A percentile compares a stretch with the other conserved stretches of the same genome.
Conservation (phyloP, 345 rosid species). For the Brassica cretica region DNA sequence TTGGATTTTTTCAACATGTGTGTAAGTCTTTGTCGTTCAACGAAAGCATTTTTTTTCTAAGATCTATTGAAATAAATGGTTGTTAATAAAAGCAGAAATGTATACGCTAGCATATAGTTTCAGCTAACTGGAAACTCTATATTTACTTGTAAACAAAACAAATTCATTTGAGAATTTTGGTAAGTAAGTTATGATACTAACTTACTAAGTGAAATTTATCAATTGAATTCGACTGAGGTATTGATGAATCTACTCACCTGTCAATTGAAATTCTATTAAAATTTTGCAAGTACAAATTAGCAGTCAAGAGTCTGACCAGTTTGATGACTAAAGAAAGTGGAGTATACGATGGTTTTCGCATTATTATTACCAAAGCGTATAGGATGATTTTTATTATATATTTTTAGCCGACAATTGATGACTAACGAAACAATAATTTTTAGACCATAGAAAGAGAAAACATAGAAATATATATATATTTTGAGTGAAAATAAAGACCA, state of each 20-base stretch:
- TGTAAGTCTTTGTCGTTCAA: slow-evolving; percentile 18
- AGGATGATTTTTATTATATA: neutral
- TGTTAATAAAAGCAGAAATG: neutral
- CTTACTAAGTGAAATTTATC: neutral
- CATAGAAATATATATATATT: neutral
- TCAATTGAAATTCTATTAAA: neutral
- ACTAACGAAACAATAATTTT: neutral
- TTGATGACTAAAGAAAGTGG: neutral
- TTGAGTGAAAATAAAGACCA: neutral
- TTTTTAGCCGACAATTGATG: neutral
- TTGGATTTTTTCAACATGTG: neutral
- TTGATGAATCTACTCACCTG: neutral
- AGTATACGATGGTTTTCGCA: neutral
- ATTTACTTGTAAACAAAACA: neutral
- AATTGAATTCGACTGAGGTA: neutral
- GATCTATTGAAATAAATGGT: neutral
- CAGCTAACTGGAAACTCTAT: neutral
- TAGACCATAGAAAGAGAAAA: neutral
- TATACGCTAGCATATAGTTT: neutral
- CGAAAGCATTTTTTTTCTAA: neutral
- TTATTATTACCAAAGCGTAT: neutral
- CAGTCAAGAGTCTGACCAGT: neutral
- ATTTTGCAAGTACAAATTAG: neutral
- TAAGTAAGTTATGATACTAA: neutral
- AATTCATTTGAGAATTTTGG: neutral